Conservation (phyloP, 768 basidiomycete species). For the Leccinum fibrillosum region DNA sequence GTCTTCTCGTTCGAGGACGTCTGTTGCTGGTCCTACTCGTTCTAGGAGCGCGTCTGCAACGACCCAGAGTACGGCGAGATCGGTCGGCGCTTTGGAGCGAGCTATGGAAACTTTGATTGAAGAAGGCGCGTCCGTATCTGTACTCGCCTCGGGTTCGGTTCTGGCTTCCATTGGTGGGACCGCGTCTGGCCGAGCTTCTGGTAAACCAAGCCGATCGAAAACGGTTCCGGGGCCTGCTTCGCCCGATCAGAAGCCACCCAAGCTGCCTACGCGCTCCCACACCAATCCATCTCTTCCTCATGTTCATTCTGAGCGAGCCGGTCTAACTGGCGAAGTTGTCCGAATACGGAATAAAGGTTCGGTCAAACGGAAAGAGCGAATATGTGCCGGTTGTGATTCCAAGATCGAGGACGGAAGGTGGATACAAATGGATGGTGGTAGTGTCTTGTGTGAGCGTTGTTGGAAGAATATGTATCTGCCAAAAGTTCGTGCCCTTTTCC, state of each 20-base stretch:
- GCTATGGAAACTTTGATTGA: slow-evolving; percentile 53
- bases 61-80: slow-evolving; percentile 28
- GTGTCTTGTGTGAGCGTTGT: slow-evolving; percentile 81
- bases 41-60: slow-evolving; percentile 26
- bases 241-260: slow-evolving; percentile 45
- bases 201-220: slow-evolving; percentile 44
- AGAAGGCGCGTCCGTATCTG: slow-evolving; percentile 35
- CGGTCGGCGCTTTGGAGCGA: slow-evolving; percentile 42
- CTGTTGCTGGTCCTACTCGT: slow-evolving; percentile 11
- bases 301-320: slow-evolving; percentile 29
- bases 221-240: slow-evolving; percentile 47
- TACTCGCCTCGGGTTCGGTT: slow-evolving; percentile 34
- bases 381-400: slow-evolving; percentile 68
- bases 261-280: slow-evolving; percentile 54
- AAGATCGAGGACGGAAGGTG: slow-evolving; percentile 77
- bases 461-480: slow-evolving; percentile 98
- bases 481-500: slow-evolving; percentile 49
- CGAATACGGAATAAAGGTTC: slow-evolving; percentile 32
- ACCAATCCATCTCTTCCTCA: slow-evolving; percentile 45
- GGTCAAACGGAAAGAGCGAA: slow-evolving; percentile 34
- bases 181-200: slow-evolving; percentile 15
- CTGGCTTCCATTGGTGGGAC: slow-evolving; percentile 28
- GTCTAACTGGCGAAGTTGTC: slow-evolving; percentile 25
- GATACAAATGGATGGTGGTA: slow-evolving; percentile 75
- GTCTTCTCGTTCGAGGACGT: slow-evolving; percentile 14